phyloP scores from a whole-genome alignment of 2,329 filamentous ascomycete species.

The Calonectria naviculata region DNA sequence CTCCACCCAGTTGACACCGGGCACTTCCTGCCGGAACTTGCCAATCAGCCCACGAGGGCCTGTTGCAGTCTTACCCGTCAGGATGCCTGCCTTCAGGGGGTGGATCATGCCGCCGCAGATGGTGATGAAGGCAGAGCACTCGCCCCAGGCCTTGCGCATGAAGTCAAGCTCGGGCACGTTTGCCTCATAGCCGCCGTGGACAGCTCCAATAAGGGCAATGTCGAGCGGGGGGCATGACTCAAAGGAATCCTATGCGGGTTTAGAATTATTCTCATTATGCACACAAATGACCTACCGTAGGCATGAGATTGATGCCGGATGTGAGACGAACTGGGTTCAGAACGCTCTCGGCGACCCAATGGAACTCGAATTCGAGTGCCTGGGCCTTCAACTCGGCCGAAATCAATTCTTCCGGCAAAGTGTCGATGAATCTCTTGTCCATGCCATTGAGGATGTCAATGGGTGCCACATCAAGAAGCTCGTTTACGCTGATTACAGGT shows the following conservation, averaged over 20 bases:
- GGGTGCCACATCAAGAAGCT: conserved; percentile 49
- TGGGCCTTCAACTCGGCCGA: conserved; percentile 29
- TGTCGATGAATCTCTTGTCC: conserved; percentile 28
- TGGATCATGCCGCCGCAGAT: conserved; percentile 51
- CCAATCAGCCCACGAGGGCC: conserved; percentile 45
- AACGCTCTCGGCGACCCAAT: conserved; percentile 47
- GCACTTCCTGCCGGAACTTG: conserved; percentile 38
- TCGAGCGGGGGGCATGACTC: conserved; percentile 52
- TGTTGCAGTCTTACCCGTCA: conserved; percentile 51
- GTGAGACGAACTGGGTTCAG: conserved; percentile 32
- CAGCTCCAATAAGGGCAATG: conserved; percentile 54
- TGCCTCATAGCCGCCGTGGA: conserved; percentile 39
- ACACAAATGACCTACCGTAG: conserved; percentile 37
- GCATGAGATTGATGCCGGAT: conserved; percentile 40
- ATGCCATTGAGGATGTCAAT: conserved; percentile 43
- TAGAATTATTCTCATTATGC: background rate
- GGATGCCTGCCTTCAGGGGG: conserved; percentile 47
- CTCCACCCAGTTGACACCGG: conserved; percentile 50
- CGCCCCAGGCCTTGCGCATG: conserved; percentile 47
- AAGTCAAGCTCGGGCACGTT: conserved; percentile 49
- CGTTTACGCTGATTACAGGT: conserved; percentile 39
- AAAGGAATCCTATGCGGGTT: conserved; percentile 48
- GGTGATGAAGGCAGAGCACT: conserved; percentile 50
- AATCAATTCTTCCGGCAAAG: conserved; percentile 26
- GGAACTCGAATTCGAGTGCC: conserved; percentile 43